phyloP scores from a whole-genome alignment of 257 asterid genomes.

The Paraleonurus japonicus region DNA sequence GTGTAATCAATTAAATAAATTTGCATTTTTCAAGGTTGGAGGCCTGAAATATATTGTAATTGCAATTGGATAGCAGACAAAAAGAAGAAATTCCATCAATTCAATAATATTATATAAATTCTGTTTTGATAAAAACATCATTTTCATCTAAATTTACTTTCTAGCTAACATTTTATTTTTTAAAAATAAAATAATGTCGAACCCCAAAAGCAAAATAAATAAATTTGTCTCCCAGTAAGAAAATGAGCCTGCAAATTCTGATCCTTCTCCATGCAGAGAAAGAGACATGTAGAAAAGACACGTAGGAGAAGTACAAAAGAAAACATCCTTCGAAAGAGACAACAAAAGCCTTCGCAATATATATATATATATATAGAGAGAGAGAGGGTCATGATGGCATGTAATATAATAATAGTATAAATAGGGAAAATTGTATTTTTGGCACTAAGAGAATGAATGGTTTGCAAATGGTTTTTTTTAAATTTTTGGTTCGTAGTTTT shows the following conservation, averaged over 20 bases:
- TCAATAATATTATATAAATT: slow-evolving; percentile 3
- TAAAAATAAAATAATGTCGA: not conserved
- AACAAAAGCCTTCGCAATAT: slow-evolving; percentile 8
- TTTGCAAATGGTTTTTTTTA: too few species aligned
- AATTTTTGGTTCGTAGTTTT: too few species aligned
- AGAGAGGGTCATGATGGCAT: too few species aligned
- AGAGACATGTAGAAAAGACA: slow-evolving; percentile 4
- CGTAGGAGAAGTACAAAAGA: slow-evolving; percentile 16
- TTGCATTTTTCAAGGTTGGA: slow-evolving; percentile 7
- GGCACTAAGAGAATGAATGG: too few species aligned
- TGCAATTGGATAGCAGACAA: too few species aligned
- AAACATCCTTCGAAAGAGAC: slow-evolving; percentile 28
- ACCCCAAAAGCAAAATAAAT: not conserved
- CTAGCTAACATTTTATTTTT: too few species aligned
- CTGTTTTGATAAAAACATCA: not conserved
- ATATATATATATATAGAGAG: too few species aligned
- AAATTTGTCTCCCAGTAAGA: not conserved
- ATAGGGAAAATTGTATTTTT: too few species aligned
- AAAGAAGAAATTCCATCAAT: not conserved
- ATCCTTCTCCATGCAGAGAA: not conserved
- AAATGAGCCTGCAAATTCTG: slow-evolving; percentile 21
- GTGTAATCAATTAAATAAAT: not conserved
- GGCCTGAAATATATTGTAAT: too few species aligned
- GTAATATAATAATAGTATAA: too few species aligned
- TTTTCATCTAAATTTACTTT: not conserved